Evolutionary conservation across 2,329 filamentous ascomycete species (phyloP).

Genomic region (Ophiostoma piceae): DNA sequence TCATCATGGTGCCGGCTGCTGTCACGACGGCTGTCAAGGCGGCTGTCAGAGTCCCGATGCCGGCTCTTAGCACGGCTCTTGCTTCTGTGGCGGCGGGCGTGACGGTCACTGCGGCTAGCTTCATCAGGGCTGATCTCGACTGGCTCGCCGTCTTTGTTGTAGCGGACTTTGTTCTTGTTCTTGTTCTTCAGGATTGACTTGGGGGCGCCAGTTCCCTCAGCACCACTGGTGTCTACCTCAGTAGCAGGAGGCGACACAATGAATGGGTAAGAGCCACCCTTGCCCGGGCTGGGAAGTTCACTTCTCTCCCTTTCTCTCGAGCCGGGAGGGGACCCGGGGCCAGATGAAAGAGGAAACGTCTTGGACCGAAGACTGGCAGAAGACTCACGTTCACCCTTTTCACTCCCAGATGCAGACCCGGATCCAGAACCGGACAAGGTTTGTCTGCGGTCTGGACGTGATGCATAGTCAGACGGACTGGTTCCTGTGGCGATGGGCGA

Average conservation of each 20-base stretch:
- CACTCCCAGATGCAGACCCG: conserved; percentile 26
- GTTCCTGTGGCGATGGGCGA: background rate
- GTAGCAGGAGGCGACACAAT: conserved; percentile 36
- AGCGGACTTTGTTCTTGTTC: conserved; percentile 53
- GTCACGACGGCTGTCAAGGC: conserved; percentile 30
- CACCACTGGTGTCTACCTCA: conserved; percentile 31
- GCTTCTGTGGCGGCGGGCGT: background rate
- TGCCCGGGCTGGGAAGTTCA: conserved; percentile 3
- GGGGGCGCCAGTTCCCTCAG: conserved; percentile 36
- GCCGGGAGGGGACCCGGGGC: background rate
- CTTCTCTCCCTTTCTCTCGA: background rate
- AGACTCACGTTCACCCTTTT: background rate
- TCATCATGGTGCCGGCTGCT: conserved; percentile 34
- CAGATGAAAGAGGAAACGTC: conserved; percentile 19
- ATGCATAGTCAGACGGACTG: background rate
- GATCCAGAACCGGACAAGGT: conserved; percentile 24
- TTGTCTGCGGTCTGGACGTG: conserved; percentile 8
- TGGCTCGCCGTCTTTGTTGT: conserved; percentile 46
- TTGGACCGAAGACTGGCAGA: conserved; percentile 1
- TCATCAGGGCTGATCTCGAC: conserved; percentile 40
- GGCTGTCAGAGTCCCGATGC: conserved; percentile 28
- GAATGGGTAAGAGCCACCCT: conserved; percentile 36
- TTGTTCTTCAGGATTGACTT: conserved; percentile 60
- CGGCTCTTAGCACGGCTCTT: conserved; percentile 27
- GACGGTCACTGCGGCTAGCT: background rate